A percentile compares a stretch with the other conserved stretches of the same genome.
These are phyloP conservation scores for Sergeia podlipaevii DNA, from an alignment of 208 protist genomes.

Conservation along the genomic window DNA sequence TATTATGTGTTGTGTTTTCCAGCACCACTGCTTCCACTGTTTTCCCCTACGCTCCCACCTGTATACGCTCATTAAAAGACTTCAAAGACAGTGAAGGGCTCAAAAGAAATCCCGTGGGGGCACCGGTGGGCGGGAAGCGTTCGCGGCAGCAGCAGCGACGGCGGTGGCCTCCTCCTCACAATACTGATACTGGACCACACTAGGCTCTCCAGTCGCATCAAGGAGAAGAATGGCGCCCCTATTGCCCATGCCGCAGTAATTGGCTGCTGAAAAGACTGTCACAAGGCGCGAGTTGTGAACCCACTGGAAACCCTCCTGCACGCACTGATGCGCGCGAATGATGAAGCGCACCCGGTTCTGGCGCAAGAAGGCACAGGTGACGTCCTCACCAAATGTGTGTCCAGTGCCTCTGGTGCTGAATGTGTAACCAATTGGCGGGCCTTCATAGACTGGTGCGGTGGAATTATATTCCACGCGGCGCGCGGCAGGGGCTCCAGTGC, in stretches of 20 bases:
- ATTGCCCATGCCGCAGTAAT: slow-evolving; percentile 99
- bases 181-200: slow-evolving; percentile 70
- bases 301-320: slow-evolving; percentile 98
- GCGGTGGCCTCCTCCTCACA: no score
- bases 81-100: no score
- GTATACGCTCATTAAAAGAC: no score
- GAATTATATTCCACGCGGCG: slow-evolving; percentile 3
- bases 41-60: no score
- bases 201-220: slow-evolving; percentile 32
- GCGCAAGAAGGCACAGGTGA: slow-evolving; percentile 95
- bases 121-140: no score
- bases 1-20: no score
- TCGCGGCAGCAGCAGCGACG: background rate
- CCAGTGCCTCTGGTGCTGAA: slow-evolving; percentile 98
- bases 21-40: no score
- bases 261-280: slow-evolving; percentile 99
- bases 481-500: background rate
- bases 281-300: slow-evolving; percentile 97
- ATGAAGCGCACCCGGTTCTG: slow-evolving; percentile 97
- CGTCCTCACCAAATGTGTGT: slow-evolving; percentile 98
- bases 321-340: slow-evolving; percentile 98
- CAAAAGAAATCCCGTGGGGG: no score
- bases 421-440: slow-evolving; percentile 88
- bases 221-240: slow-evolving; percentile 95
- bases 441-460: slow-evolving; percentile 20